Base-by-base conservation (phyloP, 768 basidiomycete species). In the Pleurotus pulmonarius region DNA sequence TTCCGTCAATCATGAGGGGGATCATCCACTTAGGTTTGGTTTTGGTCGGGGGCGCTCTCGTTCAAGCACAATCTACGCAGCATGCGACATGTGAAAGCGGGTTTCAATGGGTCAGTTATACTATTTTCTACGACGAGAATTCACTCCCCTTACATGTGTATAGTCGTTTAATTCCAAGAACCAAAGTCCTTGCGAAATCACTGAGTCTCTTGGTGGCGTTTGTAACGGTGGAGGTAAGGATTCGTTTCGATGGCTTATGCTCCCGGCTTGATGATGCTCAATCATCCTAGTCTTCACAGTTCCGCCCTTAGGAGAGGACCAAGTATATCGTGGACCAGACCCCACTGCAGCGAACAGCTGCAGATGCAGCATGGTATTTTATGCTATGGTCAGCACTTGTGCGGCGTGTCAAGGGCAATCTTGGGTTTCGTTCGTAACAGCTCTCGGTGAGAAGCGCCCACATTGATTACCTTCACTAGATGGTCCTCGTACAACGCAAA, bases 311-410 rank as follows among this genome's bases (percentile, higher is more conserved):
- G 62, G 59, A 3, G 40, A 49, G 4, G 65, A 62, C 25, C 67
- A 62, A 24, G 67, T 70, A 13, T 80, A 79, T 59, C 59, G 68
- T 46, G 75, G 76, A 1, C 79, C 80, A 6, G 63, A 64, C 15
- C 11, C 56, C 26, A 58, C 46, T 6, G 58, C 65, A 20, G 73
- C 68, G 13, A 79, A 75, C 52, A n/a, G 58, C n/a, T 83, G 83
- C 63, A 66, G 65, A 59, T 83, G 82, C 65, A 81, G 75, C 60
- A 73, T 80, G 0, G 78, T 83, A 9, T 76, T 76, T 46, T 84
- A 83, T 65, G 76, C 76, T n/a, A 60, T 82, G 60, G 60, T 80
- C 56, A 75, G 74, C 52, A 79, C 80, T n/a, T 84, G 83, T 61
- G 72, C 76, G 3, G 61, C 64, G 9, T 84, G 83, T 61, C 83